A percentile compares a stretch with the other conserved stretches of the same genome.
Evolutionary conservation across 2,329 filamentous ascomycete species (phyloP).

Genomic region (Colletotrichum chrysophilum): DNA sequence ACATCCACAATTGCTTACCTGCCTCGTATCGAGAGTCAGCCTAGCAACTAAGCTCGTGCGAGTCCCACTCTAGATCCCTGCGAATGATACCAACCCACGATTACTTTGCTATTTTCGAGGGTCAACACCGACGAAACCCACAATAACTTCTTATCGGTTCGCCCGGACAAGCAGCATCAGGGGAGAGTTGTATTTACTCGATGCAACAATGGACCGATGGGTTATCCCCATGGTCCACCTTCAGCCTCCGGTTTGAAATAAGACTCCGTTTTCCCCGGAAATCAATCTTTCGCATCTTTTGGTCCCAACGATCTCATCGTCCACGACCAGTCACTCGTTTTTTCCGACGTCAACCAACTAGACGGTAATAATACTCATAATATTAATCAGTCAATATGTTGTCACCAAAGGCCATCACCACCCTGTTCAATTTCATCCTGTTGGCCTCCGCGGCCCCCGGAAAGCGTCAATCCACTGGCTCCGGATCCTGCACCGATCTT

Average conservation of each 20-base stretch:
- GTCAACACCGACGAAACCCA: slow-evolving; percentile 4
- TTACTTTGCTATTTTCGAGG: neutral
- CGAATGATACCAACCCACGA: neutral
- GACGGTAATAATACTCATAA: neutral
- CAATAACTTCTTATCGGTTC: neutral
- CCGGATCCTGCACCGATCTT: slow-evolving; percentile 29
- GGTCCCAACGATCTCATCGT: neutral
- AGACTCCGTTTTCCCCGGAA: slow-evolving; percentile 1
- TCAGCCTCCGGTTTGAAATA: neutral
- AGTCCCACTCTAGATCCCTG: slow-evolving; percentile 1
- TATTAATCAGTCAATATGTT: slow-evolving; percentile 11
- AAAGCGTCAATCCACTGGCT: slow-evolving; percentile 12
- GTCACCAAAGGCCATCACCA: neutral
- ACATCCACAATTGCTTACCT: neutral
- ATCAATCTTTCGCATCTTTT: neutral
- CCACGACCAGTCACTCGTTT: slow-evolving; percentile 3
- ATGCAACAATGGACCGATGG: neutral
- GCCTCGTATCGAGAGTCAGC: slow-evolving; percentile 4
- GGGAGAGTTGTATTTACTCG: neutral
- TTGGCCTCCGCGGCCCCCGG: slow-evolving; percentile 16
- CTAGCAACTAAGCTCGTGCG: slow-evolving; percentile 7
- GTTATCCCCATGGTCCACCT: neutral
- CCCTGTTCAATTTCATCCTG: slow-evolving; percentile 14
- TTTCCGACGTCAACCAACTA: neutral
- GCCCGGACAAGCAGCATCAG: neutral